Evolutionary conservation across 1,284 basidiomycete species (phyloP), one percentile per base, ranked within the genome.

Genomic region (Gomphus bonarii): DNA sequence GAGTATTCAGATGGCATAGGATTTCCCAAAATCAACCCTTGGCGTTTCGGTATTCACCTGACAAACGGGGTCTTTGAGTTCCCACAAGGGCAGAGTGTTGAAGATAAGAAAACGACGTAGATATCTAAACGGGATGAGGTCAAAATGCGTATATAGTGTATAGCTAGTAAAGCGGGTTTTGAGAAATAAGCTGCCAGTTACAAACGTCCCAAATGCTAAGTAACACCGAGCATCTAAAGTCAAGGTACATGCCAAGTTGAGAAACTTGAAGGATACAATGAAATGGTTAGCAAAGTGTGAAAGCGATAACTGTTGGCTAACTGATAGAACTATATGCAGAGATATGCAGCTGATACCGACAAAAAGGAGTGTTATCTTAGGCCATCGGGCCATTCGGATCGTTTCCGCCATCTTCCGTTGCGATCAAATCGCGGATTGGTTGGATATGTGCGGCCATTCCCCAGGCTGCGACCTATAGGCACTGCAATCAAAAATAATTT

Each of bases 341-440:
- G 8, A 40, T 8, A 38, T 38, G 33, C 48, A 36, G 31, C n/a
- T 36, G 25, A 49, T 28, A 49, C 47, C 25, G 30, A 18, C 14
- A 33, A 33, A 25, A 25, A 25, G 25, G 16, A 38, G 18, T 16
- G 28, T 71, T 66, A 82, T 62, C 69, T 78, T 63, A 90, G 67
- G 59, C 80, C 79, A 46, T 66, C 63, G 0, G 89, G 87, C 90
- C 89, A 92, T 57, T 88, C 81, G 28, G 68, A 70, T 43, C 90
- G 74, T 62, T 75, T 74, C 54, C 76, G 70, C 83, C 83, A 86
- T 43, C 78, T 71, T 38, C 90, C 89, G 55, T 84, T 76, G 1
- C 65, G 61, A 63, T 86, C 84, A 69, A 88, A 90, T 20, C 89
- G 75, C 40, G 87, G 87, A 64, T 92, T 92, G 11, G 77, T 73